Conservation (phyloP, 495 filamentous ascomycete genomes). For the Pyrenula aspistea region DNA sequence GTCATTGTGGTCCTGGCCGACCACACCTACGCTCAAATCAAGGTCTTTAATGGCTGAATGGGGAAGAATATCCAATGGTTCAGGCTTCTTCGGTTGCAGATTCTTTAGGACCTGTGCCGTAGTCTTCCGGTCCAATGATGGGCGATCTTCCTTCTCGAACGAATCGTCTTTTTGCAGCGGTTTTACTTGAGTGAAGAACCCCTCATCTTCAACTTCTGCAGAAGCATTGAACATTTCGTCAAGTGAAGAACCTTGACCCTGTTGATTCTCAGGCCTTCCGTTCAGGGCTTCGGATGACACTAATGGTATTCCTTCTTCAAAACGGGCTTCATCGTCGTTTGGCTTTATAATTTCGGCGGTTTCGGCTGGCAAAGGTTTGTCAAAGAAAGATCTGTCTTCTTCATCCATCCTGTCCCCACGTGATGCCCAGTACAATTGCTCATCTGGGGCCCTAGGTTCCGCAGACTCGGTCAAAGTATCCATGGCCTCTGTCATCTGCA, state of each 20-base stretch:
- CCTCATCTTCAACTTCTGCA: slow-evolving; percentile 29
- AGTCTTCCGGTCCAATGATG: slow-evolving; percentile 40
- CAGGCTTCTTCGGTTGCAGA: slow-evolving; percentile 4
- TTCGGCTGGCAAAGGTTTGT: background rate
- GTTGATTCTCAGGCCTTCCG: slow-evolving; percentile 3
- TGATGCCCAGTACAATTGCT: background rate
- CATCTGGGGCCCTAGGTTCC: background rate
- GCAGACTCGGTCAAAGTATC: background rate
- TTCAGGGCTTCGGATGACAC: slow-evolving; percentile 16
- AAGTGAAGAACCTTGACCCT: slow-evolving; percentile 18
- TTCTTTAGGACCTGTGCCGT: slow-evolving; percentile 42
- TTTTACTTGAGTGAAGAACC: slow-evolving; percentile 36
- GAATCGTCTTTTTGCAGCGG: background rate
- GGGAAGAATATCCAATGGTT: background rate
- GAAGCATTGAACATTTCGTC: slow-evolving; percentile 16
- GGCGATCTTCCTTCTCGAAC: slow-evolving; percentile 3
- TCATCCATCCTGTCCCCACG: background rate
- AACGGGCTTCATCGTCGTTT: slow-evolving; percentile 33
- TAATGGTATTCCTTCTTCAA: slow-evolving; percentile 48
- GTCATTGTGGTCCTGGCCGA: background rate
- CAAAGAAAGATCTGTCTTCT: background rate
- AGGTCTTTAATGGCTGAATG: background rate
- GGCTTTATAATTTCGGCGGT: background rate
- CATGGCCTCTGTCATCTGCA: background rate
- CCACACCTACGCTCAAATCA: background rate